A percentile compares a stretch with the other conserved stretches of the same genome.
phyloP scores from a whole-genome alignment of 1,284 basidiomycete species.

The Sanguinoderma infundibulare region DNA sequence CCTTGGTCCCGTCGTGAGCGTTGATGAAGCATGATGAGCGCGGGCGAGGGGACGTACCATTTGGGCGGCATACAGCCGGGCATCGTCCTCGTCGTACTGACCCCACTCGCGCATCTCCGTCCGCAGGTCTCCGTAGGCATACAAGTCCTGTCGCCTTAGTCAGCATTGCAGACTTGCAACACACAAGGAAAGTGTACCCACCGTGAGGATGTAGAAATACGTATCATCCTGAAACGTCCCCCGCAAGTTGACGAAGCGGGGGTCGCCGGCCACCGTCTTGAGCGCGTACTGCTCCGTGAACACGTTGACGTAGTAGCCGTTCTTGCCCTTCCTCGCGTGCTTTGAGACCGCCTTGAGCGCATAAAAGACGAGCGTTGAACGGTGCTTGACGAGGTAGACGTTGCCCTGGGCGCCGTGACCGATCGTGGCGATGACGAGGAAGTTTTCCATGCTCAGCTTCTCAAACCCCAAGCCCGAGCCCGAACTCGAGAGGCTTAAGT shows the following conservation, averaged over 20 bases:
- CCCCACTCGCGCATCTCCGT: slow-evolving; percentile 19
- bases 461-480: background rate
- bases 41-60: slow-evolving; percentile 19
- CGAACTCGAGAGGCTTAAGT: background rate
- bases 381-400: slow-evolving; percentile 29
- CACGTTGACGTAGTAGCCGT: slow-evolving; percentile 6
- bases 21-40: slow-evolving; percentile 28
- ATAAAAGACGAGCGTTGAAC: slow-evolving; percentile 11
- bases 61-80: slow-evolving; percentile 25
- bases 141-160: slow-evolving; percentile 22
- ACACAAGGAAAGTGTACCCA: slow-evolving; percentile 12
- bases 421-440: slow-evolving; percentile 24
- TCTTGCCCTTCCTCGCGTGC: slow-evolving; percentile 4
- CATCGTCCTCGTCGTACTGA: slow-evolving; percentile 8
- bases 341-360: slow-evolving; percentile 34
- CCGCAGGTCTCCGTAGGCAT: slow-evolving; percentile 25
- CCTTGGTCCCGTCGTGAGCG: slow-evolving; percentile 49
- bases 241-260: slow-evolving; percentile 21
- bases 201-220: slow-evolving; percentile 35
- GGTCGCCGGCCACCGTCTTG: slow-evolving; percentile 16
- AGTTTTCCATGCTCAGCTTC: slow-evolving; percentile 16
- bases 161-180: background rate
- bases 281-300: slow-evolving; percentile 22
- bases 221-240: slow-evolving; percentile 31
- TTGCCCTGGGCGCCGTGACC: slow-evolving; percentile 31